phyloP scores from a whole-genome alignment of 176 grass and related monocot genomes.

The Phoenix dactylifera region DNA sequence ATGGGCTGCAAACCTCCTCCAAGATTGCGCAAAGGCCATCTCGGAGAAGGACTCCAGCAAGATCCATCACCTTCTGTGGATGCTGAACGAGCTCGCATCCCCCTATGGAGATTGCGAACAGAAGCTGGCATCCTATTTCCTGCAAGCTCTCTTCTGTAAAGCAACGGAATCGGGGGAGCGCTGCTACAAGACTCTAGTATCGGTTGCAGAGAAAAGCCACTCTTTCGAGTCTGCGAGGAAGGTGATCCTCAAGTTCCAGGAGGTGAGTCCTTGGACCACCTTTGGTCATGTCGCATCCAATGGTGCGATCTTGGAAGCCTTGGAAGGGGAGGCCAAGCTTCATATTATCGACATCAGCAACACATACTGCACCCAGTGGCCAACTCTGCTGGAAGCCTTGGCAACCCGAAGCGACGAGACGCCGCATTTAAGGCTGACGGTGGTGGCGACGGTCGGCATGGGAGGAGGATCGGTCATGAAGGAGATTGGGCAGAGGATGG shows the following conservation, averaged over 20 bases:
- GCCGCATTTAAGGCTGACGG: constrained; percentile 11
- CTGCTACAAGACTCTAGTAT: background rate
- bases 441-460: background rate
- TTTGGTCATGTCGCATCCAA: constrained; percentile 8
- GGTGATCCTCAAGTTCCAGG: constrained; percentile 7
- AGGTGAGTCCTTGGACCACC: constrained; percentile 6
- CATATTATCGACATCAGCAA: constrained; percentile 6
- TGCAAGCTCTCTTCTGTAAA: constrained; percentile 6
- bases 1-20: background rate
- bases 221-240: background rate
- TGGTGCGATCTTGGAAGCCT: constrained; percentile 5
- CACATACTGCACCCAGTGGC: constrained; percentile 10
- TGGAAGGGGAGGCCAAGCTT: constrained; percentile 1
- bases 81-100: background rate
- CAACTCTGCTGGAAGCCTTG: background rate
- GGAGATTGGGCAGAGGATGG: constrained; percentile 11
- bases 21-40: constrained; percentile 1
- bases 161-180: background rate
- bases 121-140: background rate
- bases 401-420: constrained; percentile 10
- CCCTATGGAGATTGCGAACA: constrained; percentile 1
- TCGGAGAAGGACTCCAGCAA: constrained; percentile 3
- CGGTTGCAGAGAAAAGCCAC: background rate
- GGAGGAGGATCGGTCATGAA: background rate
- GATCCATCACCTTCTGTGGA: constrained; percentile 7